Conservation (phyloP, 2,329 filamentous ascomycete genomes). For the Shiraia bambusicola region DNA sequence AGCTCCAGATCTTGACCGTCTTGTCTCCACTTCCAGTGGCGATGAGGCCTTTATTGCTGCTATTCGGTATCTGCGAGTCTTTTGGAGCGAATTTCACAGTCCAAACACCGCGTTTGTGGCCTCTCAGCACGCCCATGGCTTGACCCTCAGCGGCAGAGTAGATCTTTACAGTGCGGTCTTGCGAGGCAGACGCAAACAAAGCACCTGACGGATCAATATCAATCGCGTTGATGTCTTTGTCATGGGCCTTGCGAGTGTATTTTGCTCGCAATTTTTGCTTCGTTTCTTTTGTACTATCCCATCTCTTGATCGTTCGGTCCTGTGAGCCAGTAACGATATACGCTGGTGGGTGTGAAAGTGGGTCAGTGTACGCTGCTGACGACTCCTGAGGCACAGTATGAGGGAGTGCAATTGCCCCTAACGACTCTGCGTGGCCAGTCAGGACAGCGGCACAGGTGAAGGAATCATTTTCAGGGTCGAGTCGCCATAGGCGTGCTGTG, state of each 20-base stretch:
- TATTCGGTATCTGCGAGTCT: constrained; percentile 62
- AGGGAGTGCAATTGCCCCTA: constrained; percentile 85
- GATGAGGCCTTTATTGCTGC: constrained; percentile 74
- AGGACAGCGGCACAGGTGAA: constrained; percentile 81
- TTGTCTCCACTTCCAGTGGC: constrained; percentile 94
- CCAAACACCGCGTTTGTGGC: constrained; percentile 95
- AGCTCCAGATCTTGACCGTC: constrained; percentile 91
- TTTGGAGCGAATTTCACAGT: constrained; percentile 86
- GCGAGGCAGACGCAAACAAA: constrained; percentile 94
- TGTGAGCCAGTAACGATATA: constrained; percentile 92
- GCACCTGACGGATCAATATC: constrained; percentile 72
- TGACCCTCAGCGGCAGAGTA: constrained; percentile 91
- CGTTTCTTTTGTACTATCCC: constrained; percentile 65
- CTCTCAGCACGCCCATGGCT: constrained; percentile 84
- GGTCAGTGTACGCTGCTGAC: constrained; percentile 70
- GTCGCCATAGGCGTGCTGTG: constrained; percentile 83
- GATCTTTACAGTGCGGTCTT: constrained; percentile 95
- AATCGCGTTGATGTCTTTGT: constrained; percentile 97
- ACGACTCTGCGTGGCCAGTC: constrained; percentile 88
- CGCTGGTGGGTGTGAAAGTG: constrained; percentile 75
- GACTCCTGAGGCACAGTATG: constrained; percentile 66
- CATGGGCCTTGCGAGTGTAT: constrained; percentile 93
- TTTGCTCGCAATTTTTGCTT: constrained; percentile 64
- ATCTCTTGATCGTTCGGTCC: constrained; percentile 92
- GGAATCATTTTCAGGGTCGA: constrained; percentile 73